These are phyloP conservation scores for Leucoagaricus sp. DNA, from an alignment of 1,284 basidiomycete genomes.

Conservation along the genomic window DNA sequence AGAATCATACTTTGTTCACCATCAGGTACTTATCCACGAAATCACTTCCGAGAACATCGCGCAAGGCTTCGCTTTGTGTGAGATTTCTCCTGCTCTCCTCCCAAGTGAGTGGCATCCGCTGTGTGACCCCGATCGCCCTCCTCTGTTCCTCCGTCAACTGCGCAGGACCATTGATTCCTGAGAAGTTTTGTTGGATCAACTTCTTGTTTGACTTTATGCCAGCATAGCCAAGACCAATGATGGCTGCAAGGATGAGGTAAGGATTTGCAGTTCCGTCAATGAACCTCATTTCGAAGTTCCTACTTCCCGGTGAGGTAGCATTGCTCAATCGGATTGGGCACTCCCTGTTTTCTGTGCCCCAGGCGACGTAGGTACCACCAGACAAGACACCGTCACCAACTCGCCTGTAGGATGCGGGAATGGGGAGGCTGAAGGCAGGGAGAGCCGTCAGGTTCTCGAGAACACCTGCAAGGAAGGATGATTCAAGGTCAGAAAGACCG, in stretches of 20 bases:
- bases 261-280: slow-evolving; percentile 61
- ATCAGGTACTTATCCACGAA: slow-evolving; percentile 49
- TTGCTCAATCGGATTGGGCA: slow-evolving; percentile 62
- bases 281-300: slow-evolving; percentile 64
- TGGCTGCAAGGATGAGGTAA: slow-evolving; percentile 46
- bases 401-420: slow-evolving; percentile 60
- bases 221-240: slow-evolving; percentile 47
- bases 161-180: slow-evolving; percentile 37
- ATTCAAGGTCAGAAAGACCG: slow-evolving; percentile 29
- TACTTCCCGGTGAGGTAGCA: slow-evolving; percentile 39
- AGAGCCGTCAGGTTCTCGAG: slow-evolving; percentile 58
- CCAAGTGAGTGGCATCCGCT: slow-evolving; percentile 47
- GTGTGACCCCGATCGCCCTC: slow-evolving; percentile 41
- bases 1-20: slow-evolving; percentile 47
- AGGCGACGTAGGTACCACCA: slow-evolving; percentile 68
- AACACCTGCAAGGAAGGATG: slow-evolving; percentile 51
- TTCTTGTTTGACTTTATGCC: slow-evolving; percentile 39
- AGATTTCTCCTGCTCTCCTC: slow-evolving; percentile 46
- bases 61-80: slow-evolving; percentile 34
- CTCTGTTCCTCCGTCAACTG: slow-evolving; percentile 43
- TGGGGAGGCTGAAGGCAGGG: slow-evolving; percentile 59
- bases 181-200: slow-evolving; percentile 41
- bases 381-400: slow-evolving; percentile 67
- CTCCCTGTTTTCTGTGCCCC: slow-evolving; percentile 73
- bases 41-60: slow-evolving; percentile 42